Conservation (phyloP, 169 alveolate species). For the Cyclospora cayetanensis region DNA sequence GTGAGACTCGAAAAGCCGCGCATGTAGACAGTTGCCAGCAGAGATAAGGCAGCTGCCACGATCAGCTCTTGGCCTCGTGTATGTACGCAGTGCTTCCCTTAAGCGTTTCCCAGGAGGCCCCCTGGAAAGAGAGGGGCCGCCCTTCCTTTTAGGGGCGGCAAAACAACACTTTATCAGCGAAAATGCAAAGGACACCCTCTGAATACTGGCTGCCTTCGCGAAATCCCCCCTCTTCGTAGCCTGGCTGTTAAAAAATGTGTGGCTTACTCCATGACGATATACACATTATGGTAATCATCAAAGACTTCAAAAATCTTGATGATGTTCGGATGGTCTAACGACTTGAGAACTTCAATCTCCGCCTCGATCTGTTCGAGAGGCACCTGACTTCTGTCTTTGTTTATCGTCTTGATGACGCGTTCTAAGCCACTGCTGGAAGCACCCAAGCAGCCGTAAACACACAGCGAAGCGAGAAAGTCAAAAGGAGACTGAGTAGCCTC, state of each 20-base stretch:
- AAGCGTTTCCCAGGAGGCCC: too few species aligned
- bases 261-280: constrained; percentile 88
- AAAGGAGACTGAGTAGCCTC: background rate
- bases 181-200: too few species aligned
- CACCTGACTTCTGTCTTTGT: constrained; percentile 73
- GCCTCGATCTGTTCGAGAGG: constrained; percentile 76
- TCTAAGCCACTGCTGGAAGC: constrained; percentile 66
- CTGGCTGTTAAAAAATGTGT: background rate
- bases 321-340: constrained; percentile 92
- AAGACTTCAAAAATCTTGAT: constrained; percentile 89
- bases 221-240: background rate
- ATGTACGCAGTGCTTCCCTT: too few species aligned
- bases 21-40: too few species aligned
- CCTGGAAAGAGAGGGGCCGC: too few species aligned
- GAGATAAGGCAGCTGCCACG: too few species aligned
- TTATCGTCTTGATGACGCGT: constrained; percentile 76
- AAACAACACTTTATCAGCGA: too few species aligned
- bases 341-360: constrained; percentile 80
- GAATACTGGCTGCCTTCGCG: background rate
- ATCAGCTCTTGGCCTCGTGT: too few species aligned
- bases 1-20: too few species aligned
- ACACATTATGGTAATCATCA: constrained; percentile 87
- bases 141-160: too few species aligned
- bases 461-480: background rate
- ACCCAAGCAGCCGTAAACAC: background rate